Conservation (phyloP, 768 basidiomycete genomes). For the Coprinopsis cinerea region DNA sequence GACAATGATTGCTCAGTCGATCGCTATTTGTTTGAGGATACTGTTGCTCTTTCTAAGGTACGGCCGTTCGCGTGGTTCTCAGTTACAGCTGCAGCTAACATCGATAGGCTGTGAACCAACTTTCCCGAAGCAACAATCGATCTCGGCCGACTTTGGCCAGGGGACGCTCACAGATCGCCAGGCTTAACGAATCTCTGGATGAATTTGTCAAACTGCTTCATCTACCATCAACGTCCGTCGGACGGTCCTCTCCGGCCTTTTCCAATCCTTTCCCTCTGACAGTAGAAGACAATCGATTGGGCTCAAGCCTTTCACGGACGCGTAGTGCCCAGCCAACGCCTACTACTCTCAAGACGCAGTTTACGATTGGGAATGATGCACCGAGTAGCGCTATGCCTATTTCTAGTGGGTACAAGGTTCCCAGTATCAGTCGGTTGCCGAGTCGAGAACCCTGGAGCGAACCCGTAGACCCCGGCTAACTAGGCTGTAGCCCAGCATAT, state of each 20-base stretch:
- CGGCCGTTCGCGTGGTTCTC: slow-evolving; percentile 11
- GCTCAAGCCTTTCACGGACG: slow-evolving; percentile 52
- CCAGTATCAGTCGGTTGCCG: background rate
- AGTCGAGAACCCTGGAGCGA: slow-evolving; percentile 3
- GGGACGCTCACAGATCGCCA: slow-evolving; percentile 30
- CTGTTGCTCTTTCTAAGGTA: slow-evolving; percentile 34
- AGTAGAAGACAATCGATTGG: slow-evolving; percentile 42
- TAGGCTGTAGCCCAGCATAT: background rate
- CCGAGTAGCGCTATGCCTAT: slow-evolving; percentile 52
- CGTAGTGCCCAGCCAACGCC: slow-evolving; percentile 48
- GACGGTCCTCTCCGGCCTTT: slow-evolving; percentile 58
- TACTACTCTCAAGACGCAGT: slow-evolving; percentile 31
- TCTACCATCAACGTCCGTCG: slow-evolving; percentile 58
- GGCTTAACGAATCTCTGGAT: slow-evolving; percentile 77
- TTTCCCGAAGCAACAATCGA: background rate
- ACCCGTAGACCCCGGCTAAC: slow-evolving; percentile 8
- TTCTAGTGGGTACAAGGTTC: slow-evolving; percentile 20
- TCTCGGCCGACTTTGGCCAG: slow-evolving; percentile 24
- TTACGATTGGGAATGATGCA: slow-evolving; percentile 29
- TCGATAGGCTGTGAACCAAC: background rate
- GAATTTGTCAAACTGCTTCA: slow-evolving; percentile 84
- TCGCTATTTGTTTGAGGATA: slow-evolving; percentile 13
- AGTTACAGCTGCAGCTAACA: slow-evolving; percentile 20
- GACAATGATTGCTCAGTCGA: slow-evolving; percentile 11
- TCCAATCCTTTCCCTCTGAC: slow-evolving; percentile 23